Evolutionary conservation across 2,329 filamentous ascomycete genomes (phyloP), one percentile per base, ranked within the genome.

Genomic region (Hypoxylon sp.): DNA sequence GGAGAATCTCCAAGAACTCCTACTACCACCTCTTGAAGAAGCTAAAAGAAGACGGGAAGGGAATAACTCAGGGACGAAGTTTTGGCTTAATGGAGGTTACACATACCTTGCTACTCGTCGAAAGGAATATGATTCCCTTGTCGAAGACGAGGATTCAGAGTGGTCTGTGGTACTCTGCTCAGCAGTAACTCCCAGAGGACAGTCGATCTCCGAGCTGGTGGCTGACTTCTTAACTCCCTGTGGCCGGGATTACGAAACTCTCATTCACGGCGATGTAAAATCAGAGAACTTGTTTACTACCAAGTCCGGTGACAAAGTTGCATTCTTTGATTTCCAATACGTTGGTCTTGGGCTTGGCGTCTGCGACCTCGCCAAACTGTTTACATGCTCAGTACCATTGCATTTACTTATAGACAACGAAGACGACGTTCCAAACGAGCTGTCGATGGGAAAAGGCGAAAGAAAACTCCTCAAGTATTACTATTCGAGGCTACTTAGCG

Each of bases 271-370:
- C 6, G 90, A 92, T 63, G 89, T 91, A 57, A 92, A 92, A 76
- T 90, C 87, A 0, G 89, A 91, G 71, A 92, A 92, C 65, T 82
- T 92, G 5, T 91, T 91, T 73, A 87, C 87, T 0, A 88, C 81
- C 0, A 63, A 74, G 0, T 70, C 75, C 0, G 88, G 86, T 0
- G 78, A 85, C 1, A 66, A 80, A 3, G 88, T 89, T 1, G 89
- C 87, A 0, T 90, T 92, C 69, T 91, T 89, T 73, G 90, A 92
- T 74, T 92, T 92, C 62, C 90, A 92, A 71, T 92, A 92, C 71
- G 84, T 87, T 0, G 90, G 90, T 0, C 77, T 91, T 0, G 90
- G 90, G 0, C 75, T 91, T 0, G 90, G 90, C 0, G 89, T 88
- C 0, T 90, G 89, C 70, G 90, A 92, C 75, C 79, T 92, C 0